Evolutionary conservation across 2,329 filamentous ascomycete genomes (phyloP).

Genomic region (Pezizomycotina sp.): DNA sequence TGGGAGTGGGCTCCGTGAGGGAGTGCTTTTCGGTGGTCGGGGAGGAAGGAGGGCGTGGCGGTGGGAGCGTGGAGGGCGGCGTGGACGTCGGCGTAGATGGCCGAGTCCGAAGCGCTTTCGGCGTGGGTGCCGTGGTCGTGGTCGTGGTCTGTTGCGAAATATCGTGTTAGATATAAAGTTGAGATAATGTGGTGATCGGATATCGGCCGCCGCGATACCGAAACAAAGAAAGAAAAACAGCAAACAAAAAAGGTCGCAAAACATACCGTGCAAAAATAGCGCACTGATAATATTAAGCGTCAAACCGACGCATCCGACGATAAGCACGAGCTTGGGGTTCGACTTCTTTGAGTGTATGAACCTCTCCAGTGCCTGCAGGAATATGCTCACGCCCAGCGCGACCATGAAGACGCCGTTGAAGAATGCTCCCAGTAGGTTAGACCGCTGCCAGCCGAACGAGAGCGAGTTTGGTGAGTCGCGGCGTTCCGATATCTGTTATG

Average conservation of each 20-base stretch:
- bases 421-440: constrained; percentile 57
- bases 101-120: too few relatives aligned
- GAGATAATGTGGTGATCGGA: not conserved
- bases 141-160: constrained; percentile 30
- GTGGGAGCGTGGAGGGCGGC: too few relatives aligned
- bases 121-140: too few relatives aligned
- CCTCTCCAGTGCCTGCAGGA: constrained; percentile 55
- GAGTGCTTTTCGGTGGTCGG: not conserved
- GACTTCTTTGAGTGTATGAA: constrained; percentile 46
- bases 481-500: constrained; percentile 39
- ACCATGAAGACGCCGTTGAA: constrained; percentile 65
- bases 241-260: constrained; percentile 26
- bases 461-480: constrained; percentile 41
- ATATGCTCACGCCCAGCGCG: constrained; percentile 54
- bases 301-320: constrained; percentile 52
- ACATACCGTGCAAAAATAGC: constrained; percentile 46
- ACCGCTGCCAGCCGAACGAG: constrained; percentile 62
- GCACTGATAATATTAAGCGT: constrained; percentile 50
- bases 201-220: not conserved
- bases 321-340: constrained; percentile 48
- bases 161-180: not conserved
- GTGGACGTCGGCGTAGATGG: too few relatives aligned
- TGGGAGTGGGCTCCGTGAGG: constrained; percentile 19
- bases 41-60: not conserved
- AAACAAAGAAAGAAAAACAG: too few relatives aligned